phyloP scores from a whole-genome alignment of 345 rosid species.

The Eucalyptus cloeziana region DNA sequence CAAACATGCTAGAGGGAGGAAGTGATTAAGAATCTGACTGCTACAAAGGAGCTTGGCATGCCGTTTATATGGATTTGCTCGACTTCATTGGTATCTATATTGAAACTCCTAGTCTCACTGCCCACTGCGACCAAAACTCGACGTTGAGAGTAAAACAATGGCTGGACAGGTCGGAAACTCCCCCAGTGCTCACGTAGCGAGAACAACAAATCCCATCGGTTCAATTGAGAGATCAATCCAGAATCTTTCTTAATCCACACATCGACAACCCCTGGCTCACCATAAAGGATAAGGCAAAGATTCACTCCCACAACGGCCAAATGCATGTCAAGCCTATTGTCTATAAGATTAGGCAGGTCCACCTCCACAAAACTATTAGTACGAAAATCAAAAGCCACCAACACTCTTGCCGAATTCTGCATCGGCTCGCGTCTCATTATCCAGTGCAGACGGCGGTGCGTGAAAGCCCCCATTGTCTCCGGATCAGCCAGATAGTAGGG shows the following conservation, averaged over 20 bases:
- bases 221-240: too few species aligned
- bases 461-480: constrained; percentile 19
- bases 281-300: constrained; percentile 5
- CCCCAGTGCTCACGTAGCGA: neutral
- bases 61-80: too few species aligned
- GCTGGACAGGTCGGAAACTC: neutral
- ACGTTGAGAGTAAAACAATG: neutral
- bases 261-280: neutral
- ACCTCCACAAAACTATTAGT: neutral
- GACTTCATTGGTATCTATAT: too few species aligned
- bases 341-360: constrained; percentile 1
- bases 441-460: constrained; percentile 32
- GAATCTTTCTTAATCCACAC: constrained; percentile 5
- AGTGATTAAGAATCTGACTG: neutral
- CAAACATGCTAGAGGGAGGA: too few species aligned
- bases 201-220: neutral
- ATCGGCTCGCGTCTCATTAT: too few species aligned
- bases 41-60: neutral
- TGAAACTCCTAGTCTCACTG: too few species aligned
- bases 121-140: neutral
- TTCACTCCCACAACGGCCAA: constrained; percentile 2
- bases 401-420: neutral
- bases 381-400: constrained; percentile 14
- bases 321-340: neutral
- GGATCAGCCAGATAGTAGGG: constrained; percentile 5